Evolutionary conservation across 2,329 filamentous ascomycete species (phyloP).

Genomic region (Penicillium sp.): DNA sequence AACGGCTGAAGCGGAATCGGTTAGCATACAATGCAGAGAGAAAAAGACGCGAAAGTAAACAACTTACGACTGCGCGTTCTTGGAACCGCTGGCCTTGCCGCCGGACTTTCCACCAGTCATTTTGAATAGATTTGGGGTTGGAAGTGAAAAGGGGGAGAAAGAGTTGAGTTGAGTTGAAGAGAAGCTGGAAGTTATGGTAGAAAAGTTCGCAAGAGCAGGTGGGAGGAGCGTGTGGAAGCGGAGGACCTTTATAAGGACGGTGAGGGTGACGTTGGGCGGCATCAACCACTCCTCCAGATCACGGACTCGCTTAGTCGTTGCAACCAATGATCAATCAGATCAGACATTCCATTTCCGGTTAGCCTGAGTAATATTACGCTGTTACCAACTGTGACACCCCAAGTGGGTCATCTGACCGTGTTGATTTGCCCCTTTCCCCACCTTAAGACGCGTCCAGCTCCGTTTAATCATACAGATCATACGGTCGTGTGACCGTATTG

Average conservation of each 20-base stretch:
- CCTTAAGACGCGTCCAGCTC: slow-evolving; percentile 24
- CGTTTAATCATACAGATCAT: slow-evolving; percentile 51
- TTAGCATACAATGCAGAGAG: slow-evolving; percentile 17
- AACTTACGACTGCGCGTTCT: slow-evolving; percentile 98
- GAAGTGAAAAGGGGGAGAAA: neutral
- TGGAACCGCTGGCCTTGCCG: slow-evolving; percentile 98
- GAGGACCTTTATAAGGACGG: slow-evolving; percentile 46
- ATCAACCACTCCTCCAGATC: slow-evolving; percentile 46
- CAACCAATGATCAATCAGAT: slow-evolving; percentile 44
- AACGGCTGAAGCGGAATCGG: slow-evolving; percentile 67
- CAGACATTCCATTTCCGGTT: slow-evolving; percentile 32
- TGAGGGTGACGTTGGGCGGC: slow-evolving; percentile 45
- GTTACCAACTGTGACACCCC: slow-evolving; percentile 23
- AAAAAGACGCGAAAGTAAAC: slow-evolving; percentile 16
- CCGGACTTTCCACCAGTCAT: slow-evolving; percentile 99
- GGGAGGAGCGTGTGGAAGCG: slow-evolving; percentile 35
- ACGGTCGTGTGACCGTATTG: slow-evolving; percentile 44
- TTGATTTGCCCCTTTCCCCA: slow-evolving; percentile 9
- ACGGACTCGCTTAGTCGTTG: slow-evolving; percentile 46
- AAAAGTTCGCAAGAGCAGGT: slow-evolving; percentile 31
- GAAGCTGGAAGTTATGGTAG: slow-evolving; percentile 16
- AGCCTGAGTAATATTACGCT: slow-evolving; percentile 26
- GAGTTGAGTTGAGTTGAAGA: neutral
- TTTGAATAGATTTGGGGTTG: slow-evolving; percentile 61
- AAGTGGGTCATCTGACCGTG: slow-evolving; percentile 16